Base-by-base conservation (phyloP, 2,329 filamentous ascomycete species). In the Incumbomyces lentus region DNA sequence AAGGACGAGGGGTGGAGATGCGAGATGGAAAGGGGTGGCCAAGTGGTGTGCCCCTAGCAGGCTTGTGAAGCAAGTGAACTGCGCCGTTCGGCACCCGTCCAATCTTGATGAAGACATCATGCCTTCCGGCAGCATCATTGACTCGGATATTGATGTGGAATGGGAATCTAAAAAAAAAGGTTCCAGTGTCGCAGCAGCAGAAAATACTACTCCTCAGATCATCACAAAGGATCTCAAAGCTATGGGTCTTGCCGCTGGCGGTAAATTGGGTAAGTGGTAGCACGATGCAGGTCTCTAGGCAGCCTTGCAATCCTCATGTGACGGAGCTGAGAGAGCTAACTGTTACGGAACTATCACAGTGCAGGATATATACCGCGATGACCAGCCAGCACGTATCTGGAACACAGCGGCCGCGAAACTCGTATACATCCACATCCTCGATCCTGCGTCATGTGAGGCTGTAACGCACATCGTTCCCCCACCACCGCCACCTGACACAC, bases 231-330 rank as follows among this genome's bases (percentile, higher is more conserved):
- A 35, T 35, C 11, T 35, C 4, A 35, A 35, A 35, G 42, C 54
- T 19, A 67, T 70, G 62, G 60, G 57, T 17, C 42, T 71, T 19
- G 64, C 64, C 2, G 60, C 63, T 7, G 68, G 67, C 3, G 68
- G 68, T 0, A 55, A 61, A 18, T 69, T 71, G 47, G 61, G 61
- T 10, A 68, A 72, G 51, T 55, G 54, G 7, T 68, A 71, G 42
- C 13, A 55, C 0, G 18, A 45, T 8, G 67, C 71, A 4, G 33
- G 13, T n/a, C 4, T 35, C 11, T 8, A 4, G 22, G 22, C 22
- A 26, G 4, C 22, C 5, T 5, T 26, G 5, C 5, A 26, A 8
- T 26, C 5, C 22, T 4, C n/a, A n/a, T n/a, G n/a, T n/a, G 22
- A 26, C 4, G 8, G 8, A 8, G 4, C 22, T 5, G 8, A 26